Conservation (phyloP, 1,139 yeast genomes). For the Pichia sp. region DNA sequence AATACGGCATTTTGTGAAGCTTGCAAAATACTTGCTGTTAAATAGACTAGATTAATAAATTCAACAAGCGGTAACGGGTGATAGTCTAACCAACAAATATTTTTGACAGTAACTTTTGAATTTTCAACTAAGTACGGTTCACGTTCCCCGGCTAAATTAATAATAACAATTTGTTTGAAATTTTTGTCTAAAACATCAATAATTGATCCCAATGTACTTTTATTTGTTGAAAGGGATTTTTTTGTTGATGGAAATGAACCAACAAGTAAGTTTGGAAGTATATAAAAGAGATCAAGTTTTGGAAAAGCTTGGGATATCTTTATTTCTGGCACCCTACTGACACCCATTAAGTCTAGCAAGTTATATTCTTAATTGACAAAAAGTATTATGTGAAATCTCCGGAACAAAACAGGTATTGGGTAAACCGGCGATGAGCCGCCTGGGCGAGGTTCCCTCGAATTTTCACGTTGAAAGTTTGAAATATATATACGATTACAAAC, state of each 20-base stretch:
- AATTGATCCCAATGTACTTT: not conserved
- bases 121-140: not conserved
- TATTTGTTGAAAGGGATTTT: not conserved
- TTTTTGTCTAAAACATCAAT: not conserved
- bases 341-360: not conserved
- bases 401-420: not conserved
- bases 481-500: too few species aligned
- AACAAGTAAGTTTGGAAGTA: constrained; percentile 7
- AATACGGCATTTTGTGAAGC: constrained; percentile 47
- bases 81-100: constrained; percentile 48
- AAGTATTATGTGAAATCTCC: not conserved
- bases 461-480: too few species aligned
- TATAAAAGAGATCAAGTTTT: constrained; percentile 4
- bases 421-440: not conserved
- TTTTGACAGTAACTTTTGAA: not conserved
- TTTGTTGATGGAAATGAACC: constrained; percentile 10
- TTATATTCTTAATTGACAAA: too few species aligned
- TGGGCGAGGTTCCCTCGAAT: not conserved
- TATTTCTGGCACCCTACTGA: not conserved
- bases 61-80: constrained; percentile 60
- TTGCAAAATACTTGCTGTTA: constrained; percentile 36
- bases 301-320: not conserved
- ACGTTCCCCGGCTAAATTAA: constrained; percentile 8
- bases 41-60: constrained; percentile 39
- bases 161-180: not conserved